phyloP scores from a whole-genome alignment of 306 rosid genomes.

The Lupinus albus region DNA sequence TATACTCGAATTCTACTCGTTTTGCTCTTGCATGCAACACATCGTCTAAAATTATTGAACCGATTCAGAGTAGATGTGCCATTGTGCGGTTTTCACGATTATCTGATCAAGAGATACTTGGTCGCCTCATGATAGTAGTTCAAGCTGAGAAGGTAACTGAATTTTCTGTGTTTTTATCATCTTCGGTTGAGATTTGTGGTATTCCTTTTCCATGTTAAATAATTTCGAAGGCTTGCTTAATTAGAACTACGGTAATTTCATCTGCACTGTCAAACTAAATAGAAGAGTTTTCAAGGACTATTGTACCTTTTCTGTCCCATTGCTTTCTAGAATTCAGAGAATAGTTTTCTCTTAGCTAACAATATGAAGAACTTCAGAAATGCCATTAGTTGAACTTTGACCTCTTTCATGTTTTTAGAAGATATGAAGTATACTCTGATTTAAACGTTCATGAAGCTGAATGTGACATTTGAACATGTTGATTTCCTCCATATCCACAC shows the following conservation, averaged over 20 bases:
- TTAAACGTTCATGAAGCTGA: background rate
- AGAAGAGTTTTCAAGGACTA: no score
- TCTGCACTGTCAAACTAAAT: constrained; percentile 12
- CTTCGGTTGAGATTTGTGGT: background rate
- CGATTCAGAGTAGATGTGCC: constrained; percentile 98
- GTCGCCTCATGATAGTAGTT: constrained; percentile 84
- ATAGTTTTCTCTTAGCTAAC: constrained; percentile 1
- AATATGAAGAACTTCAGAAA: constrained; percentile 6
- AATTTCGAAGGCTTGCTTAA: background rate
- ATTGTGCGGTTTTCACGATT: constrained; percentile 84
- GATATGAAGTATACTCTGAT: constrained; percentile 7
- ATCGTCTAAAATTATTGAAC: constrained; percentile 89
- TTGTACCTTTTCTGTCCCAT: background rate
- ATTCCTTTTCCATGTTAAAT: constrained; percentile 1
- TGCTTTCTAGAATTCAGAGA: constrained; percentile 9
- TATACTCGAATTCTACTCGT: constrained; percentile 89
- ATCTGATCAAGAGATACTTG: constrained; percentile 87
- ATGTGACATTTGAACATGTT: background rate
- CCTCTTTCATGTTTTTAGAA: background rate
- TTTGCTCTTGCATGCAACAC: constrained; percentile 96
- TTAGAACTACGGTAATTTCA: constrained; percentile 27
- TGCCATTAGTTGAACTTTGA: constrained; percentile 15
- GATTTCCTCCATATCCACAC: constrained; percentile 1
- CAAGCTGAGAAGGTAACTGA: constrained; percentile 81
- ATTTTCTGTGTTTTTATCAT: no score